phyloP scores from a whole-genome alignment of 2,329 filamentous ascomycete genomes.

The Zymoseptoria crescenta region DNA sequence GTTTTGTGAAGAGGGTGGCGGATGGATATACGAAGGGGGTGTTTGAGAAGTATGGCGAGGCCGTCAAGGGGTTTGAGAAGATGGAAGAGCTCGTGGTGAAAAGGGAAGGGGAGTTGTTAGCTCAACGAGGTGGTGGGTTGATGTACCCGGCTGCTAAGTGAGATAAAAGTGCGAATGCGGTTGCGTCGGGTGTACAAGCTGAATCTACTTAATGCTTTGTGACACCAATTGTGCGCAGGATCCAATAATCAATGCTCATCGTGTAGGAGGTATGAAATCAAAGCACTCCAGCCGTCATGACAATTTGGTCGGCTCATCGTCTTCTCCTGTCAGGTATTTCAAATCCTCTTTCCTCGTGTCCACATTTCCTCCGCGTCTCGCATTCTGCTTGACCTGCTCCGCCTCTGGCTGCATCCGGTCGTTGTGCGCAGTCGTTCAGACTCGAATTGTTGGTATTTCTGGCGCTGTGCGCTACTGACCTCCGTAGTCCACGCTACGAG shows the following conservation, averaged over 20 bases:
- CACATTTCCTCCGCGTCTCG: neutral
- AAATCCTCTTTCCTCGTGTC: neutral
- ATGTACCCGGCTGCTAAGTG: neutral
- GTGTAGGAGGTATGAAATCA: neutral
- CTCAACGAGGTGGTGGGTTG: neutral
- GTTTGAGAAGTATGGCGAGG: slow-evolving; percentile 70
- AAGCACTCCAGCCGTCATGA: neutral
- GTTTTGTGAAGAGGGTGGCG: slow-evolving; percentile 73
- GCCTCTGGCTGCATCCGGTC: neutral
- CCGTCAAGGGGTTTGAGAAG: slow-evolving; percentile 66
- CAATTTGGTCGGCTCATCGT: neutral
- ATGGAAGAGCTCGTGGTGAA: slow-evolving; percentile 62
- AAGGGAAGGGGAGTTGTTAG: slow-evolving; percentile 1
- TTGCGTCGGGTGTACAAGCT: neutral
- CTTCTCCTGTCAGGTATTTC: neutral
- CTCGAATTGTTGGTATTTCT: neutral
- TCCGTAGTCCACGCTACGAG: neutral
- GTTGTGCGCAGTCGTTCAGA: neutral
- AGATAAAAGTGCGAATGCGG: neutral
- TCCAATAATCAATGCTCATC: neutral
- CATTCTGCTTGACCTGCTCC: neutral
- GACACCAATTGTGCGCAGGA: neutral
- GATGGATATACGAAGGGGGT: slow-evolving; percentile 68
- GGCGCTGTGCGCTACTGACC: neutral
- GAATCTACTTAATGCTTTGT: neutral